These are phyloP conservation scores for Gynochthodes officinalis DNA, from an alignment of 257 asterid species.

Conservation along the genomic window DNA sequence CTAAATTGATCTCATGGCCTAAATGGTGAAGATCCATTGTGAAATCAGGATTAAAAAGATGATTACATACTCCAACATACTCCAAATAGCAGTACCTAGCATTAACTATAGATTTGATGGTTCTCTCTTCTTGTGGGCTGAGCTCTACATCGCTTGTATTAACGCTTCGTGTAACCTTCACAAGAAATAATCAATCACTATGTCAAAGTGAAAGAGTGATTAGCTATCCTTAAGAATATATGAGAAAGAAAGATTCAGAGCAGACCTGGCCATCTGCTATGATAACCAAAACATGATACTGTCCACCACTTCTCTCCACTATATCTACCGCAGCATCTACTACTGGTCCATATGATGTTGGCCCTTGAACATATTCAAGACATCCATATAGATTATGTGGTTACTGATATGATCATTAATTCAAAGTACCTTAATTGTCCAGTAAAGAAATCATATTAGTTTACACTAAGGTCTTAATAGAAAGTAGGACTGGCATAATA, in stretches of 20 bases:
- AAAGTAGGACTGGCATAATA: constrained; percentile 20
- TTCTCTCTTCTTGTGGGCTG: constrained; percentile 67
- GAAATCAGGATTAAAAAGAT: constrained; percentile 16
- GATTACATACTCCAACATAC: not conserved
- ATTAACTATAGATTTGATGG: constrained; percentile 62
- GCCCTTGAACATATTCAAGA: constrained; percentile 44
- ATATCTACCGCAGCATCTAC: constrained; percentile 83
- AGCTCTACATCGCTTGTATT: constrained; percentile 44
- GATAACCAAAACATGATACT: constrained; percentile 77
- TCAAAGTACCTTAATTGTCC: not conserved
- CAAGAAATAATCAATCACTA: constrained; percentile 18
- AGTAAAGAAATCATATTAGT: not conserved
- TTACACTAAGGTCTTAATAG: constrained; percentile 10
- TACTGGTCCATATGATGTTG: constrained; percentile 79
- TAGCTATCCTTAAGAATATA: constrained; percentile 3
- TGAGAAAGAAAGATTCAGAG: constrained; percentile 1
- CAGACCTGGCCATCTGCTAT: constrained; percentile 88
- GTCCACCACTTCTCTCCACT: constrained; percentile 83
- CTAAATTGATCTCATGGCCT: constrained; percentile 5
- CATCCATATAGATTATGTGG: not conserved
- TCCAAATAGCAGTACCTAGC: constrained; percentile 68
- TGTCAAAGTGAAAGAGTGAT: constrained; percentile 11
- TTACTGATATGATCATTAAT: not conserved
- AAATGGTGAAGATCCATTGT: not conserved
- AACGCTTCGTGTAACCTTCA: constrained; percentile 74